These are phyloP conservation scores for Aristolochia fimbriata DNA, from an alignment of 164 flowering plant genomes.

Conservation along the genomic window DNA sequence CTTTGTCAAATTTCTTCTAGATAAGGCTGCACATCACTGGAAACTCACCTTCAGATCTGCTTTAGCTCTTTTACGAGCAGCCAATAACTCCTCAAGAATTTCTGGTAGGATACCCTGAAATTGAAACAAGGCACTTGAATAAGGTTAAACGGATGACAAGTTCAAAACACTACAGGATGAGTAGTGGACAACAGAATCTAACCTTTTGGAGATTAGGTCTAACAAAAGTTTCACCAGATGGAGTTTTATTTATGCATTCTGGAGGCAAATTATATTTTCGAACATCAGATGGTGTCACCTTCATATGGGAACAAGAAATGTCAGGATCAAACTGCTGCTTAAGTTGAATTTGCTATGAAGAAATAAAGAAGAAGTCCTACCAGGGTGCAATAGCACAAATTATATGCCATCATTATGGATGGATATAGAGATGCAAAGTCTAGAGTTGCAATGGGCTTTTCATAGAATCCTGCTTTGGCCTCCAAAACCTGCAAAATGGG, in stretches of 20 bases:
- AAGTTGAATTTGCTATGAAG: background rate
- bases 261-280: slow-evolving; percentile 74
- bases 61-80: slow-evolving; percentile 97
- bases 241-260: slow-evolving; percentile 80
- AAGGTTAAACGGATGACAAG: no score
- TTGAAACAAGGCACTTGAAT: background rate
- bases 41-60: slow-evolving; percentile 79
- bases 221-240: slow-evolving; percentile 95
- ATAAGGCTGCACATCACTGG: no score
- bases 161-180: no score
- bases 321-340: background rate
- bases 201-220: slow-evolving; percentile 87
- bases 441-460: slow-evolving; percentile 95
- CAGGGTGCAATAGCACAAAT: slow-evolving; percentile 94
- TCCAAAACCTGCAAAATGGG: slow-evolving; percentile 68
- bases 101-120: slow-evolving; percentile 97
- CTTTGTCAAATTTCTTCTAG: no score
- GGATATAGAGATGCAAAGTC: slow-evolving; percentile 99
- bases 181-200: background rate
- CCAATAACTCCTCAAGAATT: slow-evolving; percentile 83
- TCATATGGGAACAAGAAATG: slow-evolving; percentile 9
- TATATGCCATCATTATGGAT: slow-evolving; percentile 99
- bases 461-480: slow-evolving; percentile 84
- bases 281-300: slow-evolving; percentile 87
- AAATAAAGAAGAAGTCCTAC: slow-evolving; percentile 24